Evolutionary conservation across 345 rosid genomes (phyloP).

Genomic region (Camelina neglecta): DNA sequence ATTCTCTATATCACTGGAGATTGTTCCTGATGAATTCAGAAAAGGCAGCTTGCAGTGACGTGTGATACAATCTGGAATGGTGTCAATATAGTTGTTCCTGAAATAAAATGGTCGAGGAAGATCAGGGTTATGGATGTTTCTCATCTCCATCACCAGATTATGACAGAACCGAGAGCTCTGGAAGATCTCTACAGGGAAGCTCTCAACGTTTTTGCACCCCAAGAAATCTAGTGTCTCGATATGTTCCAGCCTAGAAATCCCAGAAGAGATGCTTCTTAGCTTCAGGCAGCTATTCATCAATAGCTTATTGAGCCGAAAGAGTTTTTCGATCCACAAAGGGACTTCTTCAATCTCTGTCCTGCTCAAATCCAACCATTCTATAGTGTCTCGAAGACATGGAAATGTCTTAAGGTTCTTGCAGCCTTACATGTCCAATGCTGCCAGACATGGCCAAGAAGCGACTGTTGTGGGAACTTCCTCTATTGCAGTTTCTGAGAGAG

Average conservation of each 20-base stretch:
- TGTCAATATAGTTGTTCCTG: constrained; percentile 26
- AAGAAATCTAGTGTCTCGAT: constrained; percentile 36
- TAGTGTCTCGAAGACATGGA: constrained; percentile 26
- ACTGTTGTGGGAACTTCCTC: constrained; percentile 34
- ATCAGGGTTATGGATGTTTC: constrained; percentile 21
- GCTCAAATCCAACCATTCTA: constrained; percentile 33
- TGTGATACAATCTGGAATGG: constrained; percentile 34
- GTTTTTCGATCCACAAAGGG: not conserved
- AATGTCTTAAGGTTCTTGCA: constrained; percentile 31
- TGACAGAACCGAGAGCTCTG: constrained; percentile 38
- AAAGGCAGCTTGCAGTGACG: constrained; percentile 38
- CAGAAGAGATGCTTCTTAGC: constrained; percentile 36
- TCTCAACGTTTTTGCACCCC: constrained; percentile 35
- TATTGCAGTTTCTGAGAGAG: constrained; percentile 31
- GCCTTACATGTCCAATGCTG: constrained; percentile 9
- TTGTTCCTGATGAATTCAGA: constrained; percentile 31
- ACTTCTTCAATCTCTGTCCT: constrained; percentile 33
- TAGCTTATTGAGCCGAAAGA: constrained; percentile 18
- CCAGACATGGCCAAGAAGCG: constrained; percentile 17
- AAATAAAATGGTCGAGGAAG: constrained; percentile 35
- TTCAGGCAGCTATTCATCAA: constrained; percentile 40
- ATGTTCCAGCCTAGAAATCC: constrained; percentile 20
- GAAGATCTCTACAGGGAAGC: constrained; percentile 34
- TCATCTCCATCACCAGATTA: constrained; percentile 35
- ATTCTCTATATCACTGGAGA: constrained; percentile 18